Percentiles rank a stretch among this genome's conserved stretches.
phyloP scores from a whole-genome alignment of 805 yeast species.

The Lachancea lanzarotensis region DNA sequence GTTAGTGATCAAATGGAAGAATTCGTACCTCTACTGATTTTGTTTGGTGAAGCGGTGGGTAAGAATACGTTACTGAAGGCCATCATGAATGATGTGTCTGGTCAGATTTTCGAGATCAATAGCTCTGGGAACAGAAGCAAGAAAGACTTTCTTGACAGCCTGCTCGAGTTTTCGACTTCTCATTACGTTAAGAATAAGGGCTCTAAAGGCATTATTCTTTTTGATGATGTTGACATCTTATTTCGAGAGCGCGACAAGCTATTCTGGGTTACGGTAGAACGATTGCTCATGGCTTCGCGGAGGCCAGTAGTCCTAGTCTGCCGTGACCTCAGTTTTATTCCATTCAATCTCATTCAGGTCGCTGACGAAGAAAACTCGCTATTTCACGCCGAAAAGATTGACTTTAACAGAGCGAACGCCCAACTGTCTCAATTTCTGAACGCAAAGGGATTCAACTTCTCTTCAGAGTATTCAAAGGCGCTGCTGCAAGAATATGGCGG shows the following conservation, averaged over 20 bases:
- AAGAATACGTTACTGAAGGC: slow-evolving; percentile 72
- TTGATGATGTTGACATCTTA: slow-evolving; percentile 81
- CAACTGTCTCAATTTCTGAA: slow-evolving; percentile 33
- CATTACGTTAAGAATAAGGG: slow-evolving; percentile 56
- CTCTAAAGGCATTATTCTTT: slow-evolving; percentile 59
- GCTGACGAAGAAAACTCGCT: slow-evolving; percentile 40
- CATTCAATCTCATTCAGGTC: slow-evolving; percentile 40
- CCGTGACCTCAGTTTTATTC: slow-evolving; percentile 42
- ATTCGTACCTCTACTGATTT: slow-evolving; percentile 56
- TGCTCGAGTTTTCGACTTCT: slow-evolving; percentile 79
- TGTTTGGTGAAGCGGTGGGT: slow-evolving; percentile 72
- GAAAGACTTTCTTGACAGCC: slow-evolving; percentile 55
- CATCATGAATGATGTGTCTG: slow-evolving; percentile 51
- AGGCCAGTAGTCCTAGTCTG: slow-evolving; percentile 70
- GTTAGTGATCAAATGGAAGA: slow-evolving; percentile 17
- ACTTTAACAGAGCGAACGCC: slow-evolving; percentile 21
- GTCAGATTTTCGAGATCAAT: slow-evolving; percentile 77
- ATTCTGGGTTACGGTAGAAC: slow-evolving; percentile 71
- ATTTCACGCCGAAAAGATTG: slow-evolving; percentile 26
- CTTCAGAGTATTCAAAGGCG: slow-evolving; percentile 24
- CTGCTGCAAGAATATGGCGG: slow-evolving; percentile 25
- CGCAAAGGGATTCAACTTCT: slow-evolving; percentile 31
- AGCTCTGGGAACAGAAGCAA: slow-evolving; percentile 67
- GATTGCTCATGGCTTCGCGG: slow-evolving; percentile 52
- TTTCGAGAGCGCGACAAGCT: slow-evolving; percentile 68